Conservation (phyloP, 1,139 yeast species). For the Hansenula sp. region DNA sequence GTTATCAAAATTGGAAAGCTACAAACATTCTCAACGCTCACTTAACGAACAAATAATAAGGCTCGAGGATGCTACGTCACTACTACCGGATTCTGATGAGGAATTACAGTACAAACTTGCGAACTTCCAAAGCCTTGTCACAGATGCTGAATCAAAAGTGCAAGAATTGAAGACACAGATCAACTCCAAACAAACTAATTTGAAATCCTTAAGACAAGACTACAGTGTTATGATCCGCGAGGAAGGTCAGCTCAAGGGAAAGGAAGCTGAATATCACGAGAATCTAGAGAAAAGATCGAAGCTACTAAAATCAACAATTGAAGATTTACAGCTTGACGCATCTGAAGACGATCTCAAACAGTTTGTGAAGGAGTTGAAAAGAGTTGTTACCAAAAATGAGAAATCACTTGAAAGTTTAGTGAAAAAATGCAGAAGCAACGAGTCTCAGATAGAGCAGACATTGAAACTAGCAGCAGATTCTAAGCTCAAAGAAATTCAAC, state of each 20-base stretch:
- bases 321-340: not conserved
- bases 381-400: constrained; percentile 9
- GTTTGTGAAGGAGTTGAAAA: constrained; percentile 18
- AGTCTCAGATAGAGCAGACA: constrained; percentile 18
- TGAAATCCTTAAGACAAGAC: constrained; percentile 28
- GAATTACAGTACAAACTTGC: constrained; percentile 44
- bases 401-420: constrained; percentile 6
- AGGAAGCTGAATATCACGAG: constrained; percentile 33
- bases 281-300: constrained; percentile 24
- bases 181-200: constrained; percentile 13
- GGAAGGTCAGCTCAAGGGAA: constrained; percentile 57
- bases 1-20: constrained; percentile 57
- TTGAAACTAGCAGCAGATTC: constrained; percentile 31
- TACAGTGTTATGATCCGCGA: constrained; percentile 41
- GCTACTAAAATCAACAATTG: constrained; percentile 8
- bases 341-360: constrained; percentile 13
- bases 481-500: constrained; percentile 39
- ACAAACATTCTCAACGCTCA: constrained; percentile 42
- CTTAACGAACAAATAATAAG: constrained; percentile 47
- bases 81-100: constrained; percentile 45
- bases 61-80: constrained; percentile 38
- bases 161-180: constrained; percentile 20
- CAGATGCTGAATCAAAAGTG: constrained; percentile 32
- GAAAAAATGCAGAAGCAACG: constrained; percentile 8
- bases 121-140: constrained; percentile 49